A percentile compares a stretch with the other conserved stretches of the same genome.
Evolutionary conservation across 768 basidiomycete species (phyloP).

Genomic region (Lyophyllum decastes): DNA sequence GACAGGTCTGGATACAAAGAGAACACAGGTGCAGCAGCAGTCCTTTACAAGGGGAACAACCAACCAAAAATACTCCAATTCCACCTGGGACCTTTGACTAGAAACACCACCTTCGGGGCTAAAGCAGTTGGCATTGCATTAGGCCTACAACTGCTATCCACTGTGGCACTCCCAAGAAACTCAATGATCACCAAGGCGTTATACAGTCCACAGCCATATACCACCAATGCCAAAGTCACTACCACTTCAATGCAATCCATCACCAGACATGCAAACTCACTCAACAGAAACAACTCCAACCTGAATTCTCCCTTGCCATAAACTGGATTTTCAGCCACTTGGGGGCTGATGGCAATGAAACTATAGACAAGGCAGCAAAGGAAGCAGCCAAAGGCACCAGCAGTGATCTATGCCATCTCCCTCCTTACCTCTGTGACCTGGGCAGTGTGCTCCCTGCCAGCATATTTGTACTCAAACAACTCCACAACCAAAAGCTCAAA

Average conservation of each 20-base stretch:
- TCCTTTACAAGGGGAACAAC: background rate
- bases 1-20: too few species aligned
- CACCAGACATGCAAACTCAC: background rate
- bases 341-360: too few species aligned
- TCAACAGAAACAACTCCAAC: background rate
- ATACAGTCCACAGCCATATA: background rate
- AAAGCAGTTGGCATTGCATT: background rate
- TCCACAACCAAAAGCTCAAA: background rate
- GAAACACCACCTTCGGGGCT: background rate
- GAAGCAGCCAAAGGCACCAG: too few species aligned
- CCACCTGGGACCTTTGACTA: background rate
- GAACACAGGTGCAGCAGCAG: too few species aligned
- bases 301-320: background rate
- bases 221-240: background rate
- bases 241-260: conserved; percentile 3
- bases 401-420: too few species aligned
- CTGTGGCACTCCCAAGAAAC: too few species aligned
- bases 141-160: too few species aligned
- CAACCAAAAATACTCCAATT: background rate
- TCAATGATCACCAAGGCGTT: background rate
- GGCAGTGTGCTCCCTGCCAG: too few species aligned
- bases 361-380: too few species aligned
- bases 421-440: too few species aligned
- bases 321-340: background rate
- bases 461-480: background rate